phyloP scores from a whole-genome alignment of 1,284 basidiomycete genomes.

The Ceratorhiza oryzae-sativae region DNA sequence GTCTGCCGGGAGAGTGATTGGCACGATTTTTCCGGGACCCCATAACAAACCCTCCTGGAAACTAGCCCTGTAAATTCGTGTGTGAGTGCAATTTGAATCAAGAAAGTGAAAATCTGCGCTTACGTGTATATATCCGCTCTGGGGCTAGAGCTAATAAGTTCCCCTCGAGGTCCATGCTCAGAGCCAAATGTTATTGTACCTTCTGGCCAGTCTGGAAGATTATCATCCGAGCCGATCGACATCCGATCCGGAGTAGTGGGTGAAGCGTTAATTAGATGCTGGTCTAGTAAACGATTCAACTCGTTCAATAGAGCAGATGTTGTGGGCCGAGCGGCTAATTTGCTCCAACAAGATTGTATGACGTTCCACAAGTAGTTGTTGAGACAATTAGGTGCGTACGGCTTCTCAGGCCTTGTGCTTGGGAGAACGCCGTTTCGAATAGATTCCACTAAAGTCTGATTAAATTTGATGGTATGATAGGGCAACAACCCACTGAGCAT shows the following conservation, averaged over 20 bases:
- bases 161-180: not conserved
- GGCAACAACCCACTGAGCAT: not conserved
- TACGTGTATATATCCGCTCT: not conserved
- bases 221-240: not conserved
- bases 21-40: no score
- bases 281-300: not conserved
- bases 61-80: not conserved
- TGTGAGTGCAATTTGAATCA: not conserved
- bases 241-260: not conserved
- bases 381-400: not conserved
- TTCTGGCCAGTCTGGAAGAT: not conserved
- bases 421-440: not conserved
- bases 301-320: not conserved
- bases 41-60: no score
- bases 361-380: conserved; percentile 4
- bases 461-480: conserved; percentile 10
- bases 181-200: not conserved
- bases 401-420: not conserved
- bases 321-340: not conserved
- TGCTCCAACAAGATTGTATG: not conserved
- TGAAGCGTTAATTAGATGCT: not conserved
- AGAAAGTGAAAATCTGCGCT: not conserved
- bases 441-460: not conserved
- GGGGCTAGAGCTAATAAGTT: not conserved
- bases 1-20: no score